Evolutionary conservation across 495 filamentous ascomycete genomes (phyloP), one percentile per base, ranked within the genome.

Genomic region (Penicillium goetzii): DNA sequence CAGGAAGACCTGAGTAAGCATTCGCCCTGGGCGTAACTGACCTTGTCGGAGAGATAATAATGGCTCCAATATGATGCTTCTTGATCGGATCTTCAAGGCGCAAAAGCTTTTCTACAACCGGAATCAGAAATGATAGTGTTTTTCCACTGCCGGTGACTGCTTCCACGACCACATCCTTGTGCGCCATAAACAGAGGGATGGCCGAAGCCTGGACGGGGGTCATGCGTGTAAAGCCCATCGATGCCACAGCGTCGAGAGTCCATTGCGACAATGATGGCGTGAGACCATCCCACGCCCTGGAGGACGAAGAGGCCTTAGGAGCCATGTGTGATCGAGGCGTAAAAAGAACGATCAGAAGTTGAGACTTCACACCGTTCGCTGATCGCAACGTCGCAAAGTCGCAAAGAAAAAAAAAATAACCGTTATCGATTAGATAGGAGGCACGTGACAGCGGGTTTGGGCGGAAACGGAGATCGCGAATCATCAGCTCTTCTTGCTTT

Each of bases 131-230:
- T 2, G 92, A 89, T 45, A 97, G 78, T 0, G 95, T 98, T 76
- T 99, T 99, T 49, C 95, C 95, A 71, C 90, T 95, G 9, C 96
- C 95, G 3, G 95, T 99, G 9, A 97, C 95, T 2, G 95, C 96
- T 74, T 97, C 93, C 30, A 97, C 94, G 3, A 98, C 94, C 0
- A 98, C 93, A 78, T 98, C 95, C 68, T 97, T 97, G 75, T 98
- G 92, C 9, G 88, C 89, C 77, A 92, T 87, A 74, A 97, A 96
- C 17, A 97, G 84, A 12, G 94, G 93, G 65, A 98, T 92, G 17
- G 90, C 89, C n/a, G 90, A 93, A 25, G 93, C 91, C 74, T 99
- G 95, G 17, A 97, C 95, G 1, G 95, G 95, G 3, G 95, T 99
- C 79, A 94, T 96, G 67, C 88, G 86, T 50, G 81, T 81, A 74